Evolutionary conservation across 139 green algal genomes (phyloP), one percentile per base, ranked within the genome.

Genomic region (Gonium pectorale): DNA sequence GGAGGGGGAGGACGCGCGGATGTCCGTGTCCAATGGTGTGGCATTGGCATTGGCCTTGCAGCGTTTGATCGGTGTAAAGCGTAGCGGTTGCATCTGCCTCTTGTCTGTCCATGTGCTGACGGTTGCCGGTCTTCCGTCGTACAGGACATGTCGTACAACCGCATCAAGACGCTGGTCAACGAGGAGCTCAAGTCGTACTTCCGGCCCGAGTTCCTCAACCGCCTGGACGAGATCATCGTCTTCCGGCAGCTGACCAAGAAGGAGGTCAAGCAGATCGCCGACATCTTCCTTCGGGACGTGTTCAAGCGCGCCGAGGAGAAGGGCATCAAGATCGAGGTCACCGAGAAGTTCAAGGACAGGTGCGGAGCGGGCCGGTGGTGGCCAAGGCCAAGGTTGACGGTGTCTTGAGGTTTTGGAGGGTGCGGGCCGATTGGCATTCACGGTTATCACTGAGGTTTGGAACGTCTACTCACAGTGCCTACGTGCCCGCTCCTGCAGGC

Each of bases 111-210:
- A n/a, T n/a, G n/a, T n/a, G n/a, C n/a, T n/a, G n/a, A n/a, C n/a
- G n/a, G n/a, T n/a, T n/a, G n/a, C n/a, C n/a, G n/a, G n/a, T n/a
- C n/a, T n/a, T n/a, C n/a, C n/a, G n/a, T n/a, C n/a, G n/a, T n/a
- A n/a, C 79, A 89, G 79, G 82, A 92, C 89, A 91, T 92, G 87
- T 92, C 82, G 78, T 98, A 98, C 93, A 93, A 97, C 88, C 92
- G 97, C 86, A 99, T 99, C 95, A 99, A 99, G 79, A 78, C 60
- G 27, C 66, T 85, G 81, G 89, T 88, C 67, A 99, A 99, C 85
- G 97, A 99, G 93, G 98, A 99, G 94, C 94, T 99, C 44, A 99
- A 99, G 94, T 93, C 97, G 85, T 99, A 99, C 93, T 99, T 99
- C 95, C 84, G 96, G 41, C 70, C 97, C 92, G 97, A 99, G 93